Evolutionary conservation across 2,329 filamentous ascomycete species (phyloP), one percentile per base, ranked within the genome.

Genomic region (Sclerotinia borealis): DNA sequence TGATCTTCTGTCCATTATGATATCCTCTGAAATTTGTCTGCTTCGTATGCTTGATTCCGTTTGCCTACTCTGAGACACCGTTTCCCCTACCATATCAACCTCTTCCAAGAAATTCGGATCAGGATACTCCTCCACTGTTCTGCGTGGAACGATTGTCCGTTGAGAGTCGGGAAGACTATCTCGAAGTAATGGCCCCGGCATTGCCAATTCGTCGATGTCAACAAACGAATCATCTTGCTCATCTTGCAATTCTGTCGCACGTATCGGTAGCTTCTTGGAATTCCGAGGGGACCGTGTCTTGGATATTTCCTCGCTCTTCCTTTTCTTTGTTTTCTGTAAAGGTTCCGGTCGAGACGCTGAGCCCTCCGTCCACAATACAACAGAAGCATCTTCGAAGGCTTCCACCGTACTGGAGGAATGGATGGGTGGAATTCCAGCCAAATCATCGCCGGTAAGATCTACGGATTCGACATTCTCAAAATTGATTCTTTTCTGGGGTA

Each of bases 291-390:
- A 61, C 17, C 59, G 55, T 34, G 45, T 65, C 45, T 54, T 66
- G 1, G 69, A 69, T 29, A 73, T 70, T 17, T 73, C 72, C 52
- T 69, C 66, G 50, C 73, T 75, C 61, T 75, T 75, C 27, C 73
- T 65, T 62, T 75, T 75, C 64, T 66, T 74, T 27, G 63, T 62
- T 49, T 65, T 65, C 19, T 63, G 31, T 27, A 70, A 63, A 54
- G 72, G 72, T 58, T 72, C 71, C 9, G 71, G 52, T 61, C 70
- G 66, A 15, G 67, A 71, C 17, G 72, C 71, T 27, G 65, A 66
- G 13, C 69, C 68, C 63, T 72, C 70, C 9, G 45, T 59, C 71
- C 71, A 74, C 61, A 72, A 19, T n/a, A 63, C 27, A 43, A 51
- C 31, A 47, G 61, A 59, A 34, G 56, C 49, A 45, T 68, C 59